phyloP scores from a whole-genome alignment of 2,329 filamentous ascomycete species.

The Fusarium sp. region DNA sequence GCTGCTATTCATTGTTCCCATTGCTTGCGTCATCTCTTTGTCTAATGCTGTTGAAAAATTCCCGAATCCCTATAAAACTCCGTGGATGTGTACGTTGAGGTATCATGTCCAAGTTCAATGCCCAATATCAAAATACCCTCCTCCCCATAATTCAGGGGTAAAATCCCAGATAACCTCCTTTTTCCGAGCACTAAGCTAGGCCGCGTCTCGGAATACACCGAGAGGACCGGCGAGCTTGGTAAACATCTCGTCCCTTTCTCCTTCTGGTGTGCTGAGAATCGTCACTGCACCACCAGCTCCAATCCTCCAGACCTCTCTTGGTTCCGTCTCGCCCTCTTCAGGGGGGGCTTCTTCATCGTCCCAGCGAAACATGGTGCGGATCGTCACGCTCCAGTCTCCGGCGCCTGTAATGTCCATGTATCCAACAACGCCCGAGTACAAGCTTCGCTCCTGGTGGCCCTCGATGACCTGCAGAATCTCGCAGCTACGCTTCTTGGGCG shows the following conservation, averaged over 20 bases:
- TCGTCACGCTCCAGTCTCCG: conserved; percentile 91
- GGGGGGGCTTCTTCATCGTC: conserved; percentile 61
- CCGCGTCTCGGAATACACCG: conserved; percentile 56
- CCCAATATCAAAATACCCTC: conserved; percentile 26
- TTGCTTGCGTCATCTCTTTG: conserved; percentile 22
- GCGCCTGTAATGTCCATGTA: conserved; percentile 86
- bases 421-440: conserved; percentile 89
- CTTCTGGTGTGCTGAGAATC: conserved; percentile 77
- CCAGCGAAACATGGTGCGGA: conserved; percentile 80
- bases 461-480: conserved; percentile 79
- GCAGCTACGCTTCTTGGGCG: conserved; percentile 91
- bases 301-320: conserved; percentile 74
- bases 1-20: background rate
- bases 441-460: conserved; percentile 64
- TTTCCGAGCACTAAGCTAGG: conserved; percentile 22
- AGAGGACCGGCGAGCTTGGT: conserved; percentile 71
- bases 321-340: conserved; percentile 44
- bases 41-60: conserved; percentile 44
- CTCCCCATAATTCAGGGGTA: background rate
- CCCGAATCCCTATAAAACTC: conserved; percentile 38
- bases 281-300: conserved; percentile 93
- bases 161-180: conserved; percentile 1
- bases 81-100: conserved; percentile 49
- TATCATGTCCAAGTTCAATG: conserved; percentile 39
- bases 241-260: conserved; percentile 91